Conservation (phyloP, 306 rosid genomes). For the Vachellia pachyceras region DNA sequence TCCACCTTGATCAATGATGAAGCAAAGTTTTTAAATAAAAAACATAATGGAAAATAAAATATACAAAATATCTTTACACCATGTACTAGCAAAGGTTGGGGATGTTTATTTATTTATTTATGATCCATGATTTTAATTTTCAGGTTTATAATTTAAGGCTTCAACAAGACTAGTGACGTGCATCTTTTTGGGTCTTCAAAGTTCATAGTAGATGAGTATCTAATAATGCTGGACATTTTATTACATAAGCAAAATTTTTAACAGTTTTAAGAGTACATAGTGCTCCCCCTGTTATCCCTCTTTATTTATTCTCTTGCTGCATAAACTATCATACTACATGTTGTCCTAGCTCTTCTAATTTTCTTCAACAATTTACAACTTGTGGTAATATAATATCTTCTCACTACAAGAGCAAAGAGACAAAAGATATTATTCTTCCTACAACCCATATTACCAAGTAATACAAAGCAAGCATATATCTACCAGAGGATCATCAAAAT, state of each 20-base stretch:
- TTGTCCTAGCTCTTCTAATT: background rate
- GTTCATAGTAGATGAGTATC: constrained; percentile 4
- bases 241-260: constrained; percentile 2
- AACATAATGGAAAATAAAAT: constrained; percentile 19
- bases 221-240: constrained; percentile 30
- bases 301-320: background rate
- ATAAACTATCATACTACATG: background rate
- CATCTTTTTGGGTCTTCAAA: constrained; percentile 2
- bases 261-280: background rate
- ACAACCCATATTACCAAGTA: constrained; percentile 6
- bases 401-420: background rate
- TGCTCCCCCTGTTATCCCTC: background rate
- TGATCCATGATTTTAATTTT: constrained; percentile 6
- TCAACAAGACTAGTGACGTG: background rate
- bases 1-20: constrained; percentile 57
- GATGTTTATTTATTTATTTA: background rate
- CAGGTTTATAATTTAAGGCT: constrained; percentile 18
- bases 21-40: constrained; percentile 25
- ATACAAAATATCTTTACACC: constrained; percentile 1
- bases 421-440: background rate
- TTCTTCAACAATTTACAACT: background rate
- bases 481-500: constrained; percentile 27
- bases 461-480: constrained; percentile 19
- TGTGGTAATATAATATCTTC: background rate
- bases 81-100: background rate